Evolutionary conservation across 2,329 filamentous ascomycete species (phyloP).

Genomic region (Fusarium nanum): DNA sequence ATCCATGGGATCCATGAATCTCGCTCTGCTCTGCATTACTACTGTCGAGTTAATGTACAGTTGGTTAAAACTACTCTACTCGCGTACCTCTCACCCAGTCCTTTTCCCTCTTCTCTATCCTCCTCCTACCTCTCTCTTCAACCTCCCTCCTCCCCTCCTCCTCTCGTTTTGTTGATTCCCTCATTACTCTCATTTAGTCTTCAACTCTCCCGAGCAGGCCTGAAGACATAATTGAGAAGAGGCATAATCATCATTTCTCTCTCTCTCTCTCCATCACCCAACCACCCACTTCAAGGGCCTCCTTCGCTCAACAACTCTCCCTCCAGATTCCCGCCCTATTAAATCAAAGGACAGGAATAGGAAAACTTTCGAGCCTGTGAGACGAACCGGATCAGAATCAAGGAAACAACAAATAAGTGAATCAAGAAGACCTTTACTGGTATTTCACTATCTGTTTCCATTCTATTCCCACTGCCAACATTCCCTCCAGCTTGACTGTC

Average conservation of each 20-base stretch:
- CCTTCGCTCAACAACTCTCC: slow-evolving; percentile 22
- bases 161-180: slow-evolving; percentile 62
- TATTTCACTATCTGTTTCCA: slow-evolving; percentile 51
- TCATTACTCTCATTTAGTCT: slow-evolving; percentile 59
- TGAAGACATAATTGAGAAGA: slow-evolving; percentile 50
- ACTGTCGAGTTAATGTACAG: slow-evolving; percentile 9
- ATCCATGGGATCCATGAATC: slow-evolving; percentile 21
- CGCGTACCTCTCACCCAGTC: slow-evolving; percentile 63
- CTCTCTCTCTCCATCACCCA: slow-evolving; percentile 33
- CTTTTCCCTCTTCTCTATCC: slow-evolving; percentile 65
- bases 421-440: slow-evolving; percentile 55
- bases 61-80: slow-evolving; percentile 55
- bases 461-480: slow-evolving; percentile 35
- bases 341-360: slow-evolving; percentile 43
- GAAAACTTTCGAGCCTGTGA: slow-evolving; percentile 42
- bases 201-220: slow-evolving; percentile 60
- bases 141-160: slow-evolving; percentile 55
- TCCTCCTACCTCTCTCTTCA: slow-evolving; percentile 63
- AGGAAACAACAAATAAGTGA: slow-evolving; percentile 46
- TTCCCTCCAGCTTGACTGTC: slow-evolving; percentile 36
- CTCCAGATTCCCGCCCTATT: slow-evolving; percentile 40
- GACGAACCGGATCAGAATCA: slow-evolving; percentile 39
- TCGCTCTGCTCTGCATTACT: slow-evolving; percentile 29
- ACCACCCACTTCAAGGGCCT: slow-evolving; percentile 17
- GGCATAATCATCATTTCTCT: slow-evolving; percentile 42